Evolutionary conservation across 768 basidiomycete genomes (phyloP), one percentile per base, ranked within the genome.

Genomic region (Hygrocybe coccinea): DNA sequence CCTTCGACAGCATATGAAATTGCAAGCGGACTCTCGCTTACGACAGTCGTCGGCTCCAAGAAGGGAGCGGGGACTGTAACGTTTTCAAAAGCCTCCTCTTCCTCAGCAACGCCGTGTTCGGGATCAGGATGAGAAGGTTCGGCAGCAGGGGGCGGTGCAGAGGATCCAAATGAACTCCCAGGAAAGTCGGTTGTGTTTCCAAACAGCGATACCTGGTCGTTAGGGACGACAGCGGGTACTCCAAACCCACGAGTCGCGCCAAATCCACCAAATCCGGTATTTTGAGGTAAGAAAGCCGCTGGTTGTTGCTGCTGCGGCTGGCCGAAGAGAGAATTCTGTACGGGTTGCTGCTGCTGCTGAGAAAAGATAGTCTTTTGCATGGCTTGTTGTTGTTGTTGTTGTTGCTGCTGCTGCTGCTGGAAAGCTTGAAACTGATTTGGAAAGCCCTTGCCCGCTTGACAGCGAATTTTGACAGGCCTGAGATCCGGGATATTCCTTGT

Each of bases 1-100:
- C 79, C 81, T 22, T 76, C 74, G 17, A 85, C 80, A 17, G 74
- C 65, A 56, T 78, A 85, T 1, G 78, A 75, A 14, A 79, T 69
- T 0, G 81, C 76, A 21, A 83, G 69, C 1, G 83, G 78, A 0
- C 78, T 82, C 61, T 81, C 79, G 8, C 69, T 74, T 19, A 81
- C 74, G n/a, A 77, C 63, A 2, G 79, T 76, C 10, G 64, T 71
- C 0, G 76, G 69, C 45, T 76, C 74, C 0, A 65, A 59, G 6
- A 61, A 62, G 5, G 64, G 45, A 17, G 47, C 64, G 15, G 65
- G 60, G 2, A 56, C 56, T 22, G 59, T 61, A 41, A 75, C 59
- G 38, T 73, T 69, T 50, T 74, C 72, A 39, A 69, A 70, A 1
- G 62, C 64, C 17, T 73, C 68, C 1, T 59, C 61, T 15, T 60